These are phyloP conservation scores for Eucalyptus rudis DNA, from an alignment of 345 rosid species.

Conservation along the genomic window DNA sequence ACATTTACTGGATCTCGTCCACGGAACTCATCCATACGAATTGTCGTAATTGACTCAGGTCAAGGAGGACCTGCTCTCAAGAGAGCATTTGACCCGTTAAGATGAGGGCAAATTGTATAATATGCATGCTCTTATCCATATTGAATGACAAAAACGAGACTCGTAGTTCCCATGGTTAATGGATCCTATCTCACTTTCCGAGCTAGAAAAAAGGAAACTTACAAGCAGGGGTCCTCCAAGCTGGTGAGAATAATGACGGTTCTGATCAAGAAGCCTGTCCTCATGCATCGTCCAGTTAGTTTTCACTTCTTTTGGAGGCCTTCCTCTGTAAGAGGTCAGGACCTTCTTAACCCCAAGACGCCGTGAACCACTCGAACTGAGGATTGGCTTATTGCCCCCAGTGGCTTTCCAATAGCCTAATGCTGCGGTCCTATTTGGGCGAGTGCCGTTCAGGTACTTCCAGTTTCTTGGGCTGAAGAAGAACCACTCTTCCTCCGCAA, in stretches of 20 bases:
- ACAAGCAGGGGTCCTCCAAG: slow-evolving; percentile 28
- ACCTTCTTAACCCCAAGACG: slow-evolving; percentile 33
- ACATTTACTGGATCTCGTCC: neutral
- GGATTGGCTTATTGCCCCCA: slow-evolving; percentile 22
- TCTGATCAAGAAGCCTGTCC: slow-evolving; percentile 6
- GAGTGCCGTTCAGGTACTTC: slow-evolving; percentile 28
- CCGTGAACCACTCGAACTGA: slow-evolving; percentile 5
- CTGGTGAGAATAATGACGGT: neutral
- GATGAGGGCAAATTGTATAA: neutral
- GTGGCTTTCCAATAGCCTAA: slow-evolving; percentile 41
- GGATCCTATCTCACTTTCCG: neutral
- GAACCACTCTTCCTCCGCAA: slow-evolving; percentile 28
- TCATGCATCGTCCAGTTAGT: slow-evolving; percentile 35
- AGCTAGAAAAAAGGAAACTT: neutral
- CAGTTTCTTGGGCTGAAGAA: slow-evolving; percentile 26
- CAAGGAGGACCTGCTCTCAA: neutral
- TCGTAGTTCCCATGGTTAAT: neutral
- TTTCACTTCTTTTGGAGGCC: slow-evolving; percentile 24
- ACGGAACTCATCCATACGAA: neutral
- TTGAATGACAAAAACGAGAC: neutral
- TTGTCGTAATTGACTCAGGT: neutral
- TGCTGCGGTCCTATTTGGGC: slow-evolving; percentile 24
- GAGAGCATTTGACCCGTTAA: neutral
- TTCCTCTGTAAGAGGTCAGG: slow-evolving; percentile 21
- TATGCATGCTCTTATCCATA: neutral